Evolutionary conservation across 371 early-diverging fungal genomes (phyloP), one percentile per base, ranked within the genome.

Genomic region (Batkoa obscura): DNA sequence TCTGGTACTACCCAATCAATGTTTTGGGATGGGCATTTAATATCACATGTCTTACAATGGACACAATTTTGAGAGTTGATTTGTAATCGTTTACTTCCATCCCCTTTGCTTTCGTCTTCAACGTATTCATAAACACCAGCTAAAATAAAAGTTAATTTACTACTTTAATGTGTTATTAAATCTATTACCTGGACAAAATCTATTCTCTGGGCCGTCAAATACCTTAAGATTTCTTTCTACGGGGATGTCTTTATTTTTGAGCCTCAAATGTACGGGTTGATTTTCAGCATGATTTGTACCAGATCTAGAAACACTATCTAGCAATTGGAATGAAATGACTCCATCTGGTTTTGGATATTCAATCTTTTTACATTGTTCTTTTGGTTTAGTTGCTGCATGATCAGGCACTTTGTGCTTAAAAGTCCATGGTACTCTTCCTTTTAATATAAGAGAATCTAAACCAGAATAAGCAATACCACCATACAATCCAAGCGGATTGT

Each of bases 31-130:
- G 96, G 96, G 68, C 95, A 96, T 69, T 98, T 98, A 69, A 98
- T 98, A 66, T 98, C 96, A 66, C 98, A 98, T 0, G 98, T 98
- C 78, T 98, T 98, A 78, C 98, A 98, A 68, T 98, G 98, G 55
- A 98, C 85, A 70, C 98, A 98, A 72, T 98, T 98, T 64, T 88
- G 88, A 36, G 90, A 81, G 70, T 98, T 96, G 70, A 97, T 94
- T 72, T 94, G 94, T 64, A 95, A 82, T n/a, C 92, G 75, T 73
- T 94, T 86, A 57, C 80, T 59, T 3, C 88, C 90, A 45, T 45
- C 58, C 3, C 88, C 83, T 33, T 80, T 79, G 15, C 71, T 72
- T 59, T 90, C 94, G 59, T 91, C 88, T 8, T 94, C 95, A 0
- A 95, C 86, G 68, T 88, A 97, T 73, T 97, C 98, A 67, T 97